Base-by-base conservation (phyloP, 306 rosid genomes). In the Astragalus membranaceus region DNA sequence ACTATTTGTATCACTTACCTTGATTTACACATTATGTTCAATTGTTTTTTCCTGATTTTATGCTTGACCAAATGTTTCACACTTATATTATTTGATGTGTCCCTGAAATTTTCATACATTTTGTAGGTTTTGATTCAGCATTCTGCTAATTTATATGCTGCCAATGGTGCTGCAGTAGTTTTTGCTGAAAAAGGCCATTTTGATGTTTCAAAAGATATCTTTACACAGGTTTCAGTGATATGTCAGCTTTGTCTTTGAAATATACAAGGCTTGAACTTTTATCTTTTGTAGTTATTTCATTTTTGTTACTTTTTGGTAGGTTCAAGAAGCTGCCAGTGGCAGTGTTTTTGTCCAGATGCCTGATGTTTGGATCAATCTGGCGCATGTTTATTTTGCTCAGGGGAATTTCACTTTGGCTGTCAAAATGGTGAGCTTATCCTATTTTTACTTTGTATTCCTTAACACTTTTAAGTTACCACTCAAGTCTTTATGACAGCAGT, bases 311-410 rank as follows among this genome's bases (percentile, higher is more conserved):
- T 68, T 71, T 52, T 79, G 75, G 42, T 50, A 95, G 99, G 99
- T 95, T 79, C 99, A 91, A 87, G 99, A 95, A 95, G 99, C 97
- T 75, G 99, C 99, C 72, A 95, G 99, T 73, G 99, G 99, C 37
- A 89, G 84, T 81, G 89, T 95, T 80, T 91, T 95, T 85, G 96
- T 95, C 80, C 97, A 95, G 91, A 94, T 91, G 96, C 96, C 99
- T 39, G 99, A 94, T 75, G 99, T 94, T 78, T 91, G 99, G 99
- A 91, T 94, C 73, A 94, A 94, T 80, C 79, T 94, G 85, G 99
- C 96, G 3, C 99, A 94, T 79, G 97, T 94, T 69, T 94, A 94
- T 83, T 94, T 94, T 86, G 96, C 99, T 60, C 97, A 88, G 78
- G 99, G 97, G 8, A 94, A 91, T 85, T 94, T 88, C 67, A 44